Conservation (phyloP, 192 early-diverging fungal species). For the Coemansia pectinata region DNA sequence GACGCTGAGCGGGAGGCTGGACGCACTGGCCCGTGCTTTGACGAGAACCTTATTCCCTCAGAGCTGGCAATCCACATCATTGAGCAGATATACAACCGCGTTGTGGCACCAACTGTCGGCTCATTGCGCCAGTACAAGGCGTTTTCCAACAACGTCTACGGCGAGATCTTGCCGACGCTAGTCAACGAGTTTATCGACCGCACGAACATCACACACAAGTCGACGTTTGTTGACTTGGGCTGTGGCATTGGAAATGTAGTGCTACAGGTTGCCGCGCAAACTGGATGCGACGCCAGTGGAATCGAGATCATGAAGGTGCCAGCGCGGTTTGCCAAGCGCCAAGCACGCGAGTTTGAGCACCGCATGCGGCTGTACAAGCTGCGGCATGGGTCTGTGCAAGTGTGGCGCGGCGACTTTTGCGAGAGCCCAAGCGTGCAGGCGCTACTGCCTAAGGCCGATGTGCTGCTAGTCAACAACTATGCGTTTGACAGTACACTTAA, state of each 20-base stretch:
- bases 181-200: constrained; percentile 81
- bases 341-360: constrained; percentile 80
- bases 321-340: constrained; percentile 71
- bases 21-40: constrained; percentile 23
- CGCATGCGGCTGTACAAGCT: constrained; percentile 74
- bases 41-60: constrained; percentile 48
- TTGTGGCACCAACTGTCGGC: constrained; percentile 76
- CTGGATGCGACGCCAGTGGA: constrained; percentile 77
- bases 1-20: constrained; percentile 36
- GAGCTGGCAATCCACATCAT: constrained; percentile 82
- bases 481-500: constrained; percentile 87
- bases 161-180: constrained; percentile 85
- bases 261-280: constrained; percentile 90
- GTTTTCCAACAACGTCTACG: constrained; percentile 96
- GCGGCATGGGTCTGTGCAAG: constrained; percentile 60
- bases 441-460: constrained; percentile 79
- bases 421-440: constrained; percentile 66
- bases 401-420: constrained; percentile 86
- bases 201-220: constrained; percentile 62
- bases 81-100: constrained; percentile 85
- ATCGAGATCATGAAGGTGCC: constrained; percentile 93
- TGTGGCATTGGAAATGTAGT: constrained; percentile 97
- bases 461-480: constrained; percentile 97
- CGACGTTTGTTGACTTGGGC: constrained; percentile 91
- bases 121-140: constrained; percentile 77